These are phyloP conservation scores for Teratosphaeria gauchensis DNA, from an alignment of 2,329 filamentous ascomycete species.

Conservation along the genomic window DNA sequence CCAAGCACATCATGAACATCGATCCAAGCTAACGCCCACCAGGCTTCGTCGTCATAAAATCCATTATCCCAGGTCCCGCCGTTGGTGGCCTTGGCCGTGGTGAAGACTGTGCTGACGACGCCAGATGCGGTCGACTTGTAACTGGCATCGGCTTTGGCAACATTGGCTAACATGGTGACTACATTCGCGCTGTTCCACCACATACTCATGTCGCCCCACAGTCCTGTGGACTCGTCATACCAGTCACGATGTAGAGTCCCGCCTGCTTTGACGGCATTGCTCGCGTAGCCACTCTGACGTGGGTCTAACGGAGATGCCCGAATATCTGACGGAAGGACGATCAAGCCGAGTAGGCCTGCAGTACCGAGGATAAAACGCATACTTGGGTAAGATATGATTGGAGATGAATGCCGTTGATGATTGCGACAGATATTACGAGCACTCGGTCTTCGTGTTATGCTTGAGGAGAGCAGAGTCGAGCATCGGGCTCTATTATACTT, in stretches of 20 bases:
- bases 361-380: background rate
- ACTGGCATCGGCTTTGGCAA: constrained; percentile 30
- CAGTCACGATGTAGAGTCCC: constrained; percentile 3
- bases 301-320: background rate
- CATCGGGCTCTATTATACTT: background rate
- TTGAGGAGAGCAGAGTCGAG: background rate
- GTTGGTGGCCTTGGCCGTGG: constrained; percentile 7
- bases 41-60: constrained; percentile 44
- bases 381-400: background rate
- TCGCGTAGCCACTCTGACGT: constrained; percentile 1
- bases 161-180: constrained; percentile 52
- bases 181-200: constrained; percentile 70
- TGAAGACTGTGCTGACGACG: constrained; percentile 38
- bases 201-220: constrained; percentile 42
- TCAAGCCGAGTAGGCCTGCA: background rate
- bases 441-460: background rate
- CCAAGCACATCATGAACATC: constrained; percentile 42
- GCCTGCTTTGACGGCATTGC: constrained; percentile 3
- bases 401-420: background rate
- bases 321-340: background rate
- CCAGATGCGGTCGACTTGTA: constrained; percentile 25
- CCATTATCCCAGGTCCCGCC: constrained; percentile 30
- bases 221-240: constrained; percentile 25
- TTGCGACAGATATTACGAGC: background rate
- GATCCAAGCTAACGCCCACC: constrained; percentile 46